Percentiles rank a stretch among this genome's conserved stretches.
Conservation (phyloP, 768 basidiomycete genomes). For the Strobilomyces echinocephalus region DNA sequence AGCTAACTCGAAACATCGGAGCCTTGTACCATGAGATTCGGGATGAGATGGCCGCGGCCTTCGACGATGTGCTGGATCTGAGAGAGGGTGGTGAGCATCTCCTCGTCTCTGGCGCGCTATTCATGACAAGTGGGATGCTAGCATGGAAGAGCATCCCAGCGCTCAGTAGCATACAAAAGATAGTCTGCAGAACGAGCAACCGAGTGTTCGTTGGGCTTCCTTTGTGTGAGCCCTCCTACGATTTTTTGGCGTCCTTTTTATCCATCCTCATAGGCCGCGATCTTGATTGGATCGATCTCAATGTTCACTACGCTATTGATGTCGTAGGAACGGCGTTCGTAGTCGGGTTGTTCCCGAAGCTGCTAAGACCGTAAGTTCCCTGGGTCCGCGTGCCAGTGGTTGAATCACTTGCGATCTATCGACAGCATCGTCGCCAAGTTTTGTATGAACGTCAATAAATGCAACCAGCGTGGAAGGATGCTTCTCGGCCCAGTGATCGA, state of each 20-base stretch:
- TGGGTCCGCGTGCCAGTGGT: too few species aligned
- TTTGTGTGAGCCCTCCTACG: neutral
- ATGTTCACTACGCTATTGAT: neutral
- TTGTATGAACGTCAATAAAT: neutral
- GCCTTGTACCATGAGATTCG: neutral
- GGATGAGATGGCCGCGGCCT: neutral
- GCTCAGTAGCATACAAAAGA: neutral
- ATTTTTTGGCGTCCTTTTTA: neutral
- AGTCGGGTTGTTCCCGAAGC: neutral
- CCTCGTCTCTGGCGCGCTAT: neutral
- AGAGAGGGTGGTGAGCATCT: neutral
- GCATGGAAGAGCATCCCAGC: neutral
- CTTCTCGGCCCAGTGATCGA: neutral
- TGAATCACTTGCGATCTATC: neutral
- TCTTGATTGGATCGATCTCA: neutral
- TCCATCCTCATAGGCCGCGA: neutral
- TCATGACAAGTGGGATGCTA: neutral
- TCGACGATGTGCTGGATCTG: neutral
- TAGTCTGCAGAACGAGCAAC: neutral
- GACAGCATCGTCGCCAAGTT: neutral
- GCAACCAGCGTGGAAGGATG: neutral
- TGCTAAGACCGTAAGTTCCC: neutral
- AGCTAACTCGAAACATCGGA: neutral
- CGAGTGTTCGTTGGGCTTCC: neutral
- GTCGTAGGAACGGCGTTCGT: neutral